Evolutionary conservation across 768 basidiomycete genomes (phyloP).

Genomic region (Gautieria morchelliformis): DNA sequence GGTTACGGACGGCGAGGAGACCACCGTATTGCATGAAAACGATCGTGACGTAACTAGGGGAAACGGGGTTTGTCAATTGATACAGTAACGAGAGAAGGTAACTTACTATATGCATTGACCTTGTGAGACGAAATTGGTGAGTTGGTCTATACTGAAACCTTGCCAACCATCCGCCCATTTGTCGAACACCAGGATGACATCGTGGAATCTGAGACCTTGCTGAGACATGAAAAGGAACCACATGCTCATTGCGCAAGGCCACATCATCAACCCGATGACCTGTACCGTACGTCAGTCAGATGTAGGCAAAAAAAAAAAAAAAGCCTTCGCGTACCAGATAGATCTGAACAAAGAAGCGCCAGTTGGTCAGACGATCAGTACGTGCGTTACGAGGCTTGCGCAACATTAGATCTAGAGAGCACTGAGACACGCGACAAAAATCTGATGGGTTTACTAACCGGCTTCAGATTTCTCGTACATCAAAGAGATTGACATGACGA

Average conservation of each 20-base stretch:
- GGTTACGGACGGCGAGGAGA: constrained; percentile 34
- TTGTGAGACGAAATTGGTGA: constrained; percentile 26
- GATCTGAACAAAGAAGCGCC: constrained; percentile 38
- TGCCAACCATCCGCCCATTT: constrained; percentile 29
- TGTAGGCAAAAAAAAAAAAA: neutral
- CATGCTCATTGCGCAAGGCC: constrained; percentile 36
- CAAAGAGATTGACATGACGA: constrained; percentile 40
- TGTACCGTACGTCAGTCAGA: constrained; percentile 12
- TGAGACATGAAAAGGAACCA: constrained; percentile 31
- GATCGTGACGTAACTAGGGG: constrained; percentile 35
- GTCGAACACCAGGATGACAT: constrained; percentile 33
- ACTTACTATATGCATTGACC: constrained; percentile 40
- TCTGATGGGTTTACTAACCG: constrained; percentile 19
- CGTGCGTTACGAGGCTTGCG: constrained; percentile 41
- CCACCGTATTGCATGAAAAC: constrained; percentile 37
- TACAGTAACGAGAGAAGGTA: neutral
- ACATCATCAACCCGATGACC: constrained; percentile 37
- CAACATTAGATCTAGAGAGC: constrained; percentile 30
- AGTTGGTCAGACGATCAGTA: constrained; percentile 40
- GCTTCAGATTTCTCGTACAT: constrained; percentile 45
- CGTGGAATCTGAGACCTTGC: constrained; percentile 28
- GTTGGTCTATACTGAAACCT: constrained; percentile 21
- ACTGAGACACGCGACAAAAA: neutral
- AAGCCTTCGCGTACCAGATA: constrained; percentile 27
- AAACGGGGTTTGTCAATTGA: neutral